phyloP scores from a whole-genome alignment of 2,329 filamentous ascomycete species.

The Claviceps quebecensis region DNA sequence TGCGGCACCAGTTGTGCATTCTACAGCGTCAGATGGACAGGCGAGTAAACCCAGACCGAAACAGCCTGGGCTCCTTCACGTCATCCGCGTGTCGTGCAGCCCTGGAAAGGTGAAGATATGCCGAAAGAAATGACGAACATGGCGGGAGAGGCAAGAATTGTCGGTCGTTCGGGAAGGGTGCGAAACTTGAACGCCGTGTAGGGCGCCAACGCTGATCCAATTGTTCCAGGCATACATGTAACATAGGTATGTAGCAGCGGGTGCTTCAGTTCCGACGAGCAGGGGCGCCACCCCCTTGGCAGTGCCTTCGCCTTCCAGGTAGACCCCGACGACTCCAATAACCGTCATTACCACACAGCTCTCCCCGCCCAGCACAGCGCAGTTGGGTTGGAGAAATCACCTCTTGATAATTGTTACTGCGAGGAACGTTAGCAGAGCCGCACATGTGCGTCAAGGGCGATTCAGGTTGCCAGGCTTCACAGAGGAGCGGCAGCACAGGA shows the following conservation, averaged over 20 bases:
- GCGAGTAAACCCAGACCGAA: too few species aligned
- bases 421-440: conserved; percentile 6
- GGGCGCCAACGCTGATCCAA: background rate
- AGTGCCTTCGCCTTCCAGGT: background rate
- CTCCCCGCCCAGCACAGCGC: background rate
- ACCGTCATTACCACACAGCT: conserved; percentile 1
- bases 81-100: too few species aligned
- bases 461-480: background rate
- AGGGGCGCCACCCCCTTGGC: background rate
- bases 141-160: too few species aligned
- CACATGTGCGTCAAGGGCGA: background rate
- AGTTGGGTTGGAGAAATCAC: conserved; percentile 23
- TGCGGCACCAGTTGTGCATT: too few species aligned
- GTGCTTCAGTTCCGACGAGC: background rate
- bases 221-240: background rate
- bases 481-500: background rate
- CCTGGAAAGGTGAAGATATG: too few species aligned
- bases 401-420: conserved; percentile 50
- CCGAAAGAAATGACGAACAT: too few species aligned
- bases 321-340: conserved; percentile 1
- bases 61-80: too few species aligned
- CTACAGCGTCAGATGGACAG: too few species aligned
- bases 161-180: too few species aligned
- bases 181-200: background rate
- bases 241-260: too few species aligned